Conservation (phyloP, 805 yeast species). For the Cyberlindnera xishuangbannaensis region DNA sequence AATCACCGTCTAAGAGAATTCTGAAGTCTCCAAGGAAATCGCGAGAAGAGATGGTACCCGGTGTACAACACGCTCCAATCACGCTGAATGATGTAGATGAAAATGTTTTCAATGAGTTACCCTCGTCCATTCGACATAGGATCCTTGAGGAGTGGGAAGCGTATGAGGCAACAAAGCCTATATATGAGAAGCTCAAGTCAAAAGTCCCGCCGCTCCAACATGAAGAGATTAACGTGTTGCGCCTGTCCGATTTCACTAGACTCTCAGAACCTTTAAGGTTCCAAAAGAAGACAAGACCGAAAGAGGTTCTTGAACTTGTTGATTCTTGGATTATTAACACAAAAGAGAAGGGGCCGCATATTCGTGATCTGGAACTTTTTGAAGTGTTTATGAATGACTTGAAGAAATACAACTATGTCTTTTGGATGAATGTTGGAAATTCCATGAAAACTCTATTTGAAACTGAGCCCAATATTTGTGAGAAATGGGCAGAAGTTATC, state of each 20-base stretch:
- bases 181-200: slow-evolving; percentile 12
- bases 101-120: slow-evolving; percentile 22
- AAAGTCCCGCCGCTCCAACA: neutral
- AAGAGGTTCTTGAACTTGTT: slow-evolving; percentile 30
- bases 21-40: slow-evolving; percentile 13
- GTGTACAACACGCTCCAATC: neutral
- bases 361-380: slow-evolving; percentile 34
- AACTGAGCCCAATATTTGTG: slow-evolving; percentile 8
- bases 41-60: slow-evolving; percentile 4
- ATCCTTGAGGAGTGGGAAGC: slow-evolving; percentile 18
- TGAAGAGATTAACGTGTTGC: slow-evolving; percentile 2
- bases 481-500: slow-evolving; percentile 9
- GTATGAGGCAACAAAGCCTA: slow-evolving; percentile 13
- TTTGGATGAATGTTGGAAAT: slow-evolving; percentile 8
- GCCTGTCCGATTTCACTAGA: slow-evolving; percentile 8
- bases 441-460: slow-evolving; percentile 14
- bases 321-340: slow-evolving; percentile 34
- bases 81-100: slow-evolving; percentile 15
- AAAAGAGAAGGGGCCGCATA: slow-evolving; percentile 32
- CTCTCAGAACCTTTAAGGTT: slow-evolving; percentile 20
- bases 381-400: slow-evolving; percentile 29
- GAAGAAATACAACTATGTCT: slow-evolving; percentile 23
- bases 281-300: slow-evolving; percentile 28
- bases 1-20: slow-evolving; percentile 12
- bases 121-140: slow-evolving; percentile 14